phyloP scores from a whole-genome alignment of 1,139 yeast species.

The Yamadazyma atlantica region DNA sequence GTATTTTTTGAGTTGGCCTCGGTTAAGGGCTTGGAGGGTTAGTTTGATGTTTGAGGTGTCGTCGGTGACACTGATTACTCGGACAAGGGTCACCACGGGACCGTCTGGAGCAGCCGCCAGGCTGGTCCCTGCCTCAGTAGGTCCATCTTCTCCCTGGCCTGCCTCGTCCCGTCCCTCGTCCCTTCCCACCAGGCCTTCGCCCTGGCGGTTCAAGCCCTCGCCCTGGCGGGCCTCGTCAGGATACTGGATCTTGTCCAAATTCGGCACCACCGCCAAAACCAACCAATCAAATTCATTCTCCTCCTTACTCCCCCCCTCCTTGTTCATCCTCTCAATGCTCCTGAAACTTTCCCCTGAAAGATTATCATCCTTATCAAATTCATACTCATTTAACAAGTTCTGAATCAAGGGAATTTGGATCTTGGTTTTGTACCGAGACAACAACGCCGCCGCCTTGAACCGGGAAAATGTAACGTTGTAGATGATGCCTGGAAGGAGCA shows the following conservation, averaged over 20 bases:
- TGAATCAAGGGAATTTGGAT: slow-evolving; percentile 31
- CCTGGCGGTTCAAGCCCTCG: too few species aligned
- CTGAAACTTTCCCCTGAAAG: slow-evolving; percentile 22
- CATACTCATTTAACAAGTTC: slow-evolving; percentile 35
- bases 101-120: slow-evolving; percentile 1
- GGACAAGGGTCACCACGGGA: slow-evolving; percentile 45
- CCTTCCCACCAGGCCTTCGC: too few species aligned
- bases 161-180: too few species aligned
- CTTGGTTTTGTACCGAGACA: slow-evolving; percentile 37
- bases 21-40: slow-evolving; percentile 53
- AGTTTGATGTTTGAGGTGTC: slow-evolving; percentile 46
- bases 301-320: slow-evolving; percentile 26
- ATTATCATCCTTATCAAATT: slow-evolving; percentile 24
- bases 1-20: slow-evolving; percentile 32
- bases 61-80: slow-evolving; percentile 49
- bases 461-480: slow-evolving; percentile 55
- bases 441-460: slow-evolving; percentile 48
- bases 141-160: slow-evolving; percentile 11
- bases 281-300: slow-evolving; percentile 34
- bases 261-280: slow-evolving; percentile 41
- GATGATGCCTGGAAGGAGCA: slow-evolving; percentile 60
- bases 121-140: slow-evolving; percentile 6
- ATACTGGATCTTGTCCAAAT: slow-evolving; percentile 35
- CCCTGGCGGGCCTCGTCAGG: slow-evolving; percentile 17
- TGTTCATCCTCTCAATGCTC: slow-evolving; percentile 30